These are phyloP conservation scores for Ogataea paradorogensis DNA, from an alignment of 805 yeast genomes.

Conservation along the genomic window DNA sequence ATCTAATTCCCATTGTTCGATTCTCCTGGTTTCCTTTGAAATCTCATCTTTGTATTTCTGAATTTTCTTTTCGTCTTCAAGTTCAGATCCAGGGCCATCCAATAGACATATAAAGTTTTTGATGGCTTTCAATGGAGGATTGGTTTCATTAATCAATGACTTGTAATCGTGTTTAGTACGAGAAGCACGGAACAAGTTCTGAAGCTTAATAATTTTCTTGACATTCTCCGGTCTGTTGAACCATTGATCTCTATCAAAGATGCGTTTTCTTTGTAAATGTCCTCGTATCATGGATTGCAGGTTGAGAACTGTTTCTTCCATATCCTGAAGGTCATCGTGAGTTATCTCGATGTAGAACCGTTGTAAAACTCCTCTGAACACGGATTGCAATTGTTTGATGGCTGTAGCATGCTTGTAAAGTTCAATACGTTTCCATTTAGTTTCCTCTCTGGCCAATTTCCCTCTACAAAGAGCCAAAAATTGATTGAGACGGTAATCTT, in stretches of 20 bases:
- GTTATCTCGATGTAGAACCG: constrained; percentile 55
- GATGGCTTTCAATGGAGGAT: constrained; percentile 78
- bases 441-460: constrained; percentile 32
- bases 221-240: constrained; percentile 50
- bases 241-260: constrained; percentile 38
- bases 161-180: constrained; percentile 71
- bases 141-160: constrained; percentile 61
- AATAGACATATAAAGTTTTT: constrained; percentile 73
- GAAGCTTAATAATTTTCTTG: constrained; percentile 65
- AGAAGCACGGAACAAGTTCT: constrained; percentile 66
- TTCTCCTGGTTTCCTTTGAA: constrained; percentile 62
- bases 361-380: constrained; percentile 58
- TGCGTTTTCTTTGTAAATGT: constrained; percentile 35
- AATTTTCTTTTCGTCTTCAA: constrained; percentile 68
- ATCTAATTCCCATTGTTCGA: constrained; percentile 69
- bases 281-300: constrained; percentile 62
- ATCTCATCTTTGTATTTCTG: constrained; percentile 67
- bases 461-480: constrained; percentile 48
- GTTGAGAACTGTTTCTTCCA: constrained; percentile 36
- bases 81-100: constrained; percentile 60
- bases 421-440: constrained; percentile 18
- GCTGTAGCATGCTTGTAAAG: constrained; percentile 25
- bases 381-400: constrained; percentile 50
- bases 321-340: constrained; percentile 50
- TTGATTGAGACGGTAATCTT: constrained; percentile 28